phyloP scores from a whole-genome alignment of 2,329 filamentous ascomycete species.

The Eutypella sp. region DNA sequence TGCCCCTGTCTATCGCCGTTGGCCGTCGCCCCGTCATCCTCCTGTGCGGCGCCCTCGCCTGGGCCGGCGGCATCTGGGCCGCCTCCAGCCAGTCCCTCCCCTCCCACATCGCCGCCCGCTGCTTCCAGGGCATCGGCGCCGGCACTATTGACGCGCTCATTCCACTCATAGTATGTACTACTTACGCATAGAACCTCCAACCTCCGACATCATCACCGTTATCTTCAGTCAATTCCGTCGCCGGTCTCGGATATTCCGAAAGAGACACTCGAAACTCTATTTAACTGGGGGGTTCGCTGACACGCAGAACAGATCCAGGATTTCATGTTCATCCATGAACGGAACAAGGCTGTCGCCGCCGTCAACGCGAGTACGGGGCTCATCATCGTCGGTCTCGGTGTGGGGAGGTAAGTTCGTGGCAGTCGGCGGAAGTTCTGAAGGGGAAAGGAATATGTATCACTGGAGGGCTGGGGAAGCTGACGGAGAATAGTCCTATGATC shows the following conservation, averaged over 20 bases:
- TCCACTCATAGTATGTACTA: constrained; percentile 32
- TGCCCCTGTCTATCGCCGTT: constrained; percentile 32
- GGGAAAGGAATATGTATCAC: background rate
- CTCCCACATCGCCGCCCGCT: constrained; percentile 28
- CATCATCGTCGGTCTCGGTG: constrained; percentile 25
- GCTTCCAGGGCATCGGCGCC: constrained; percentile 30
- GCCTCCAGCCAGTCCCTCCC: constrained; percentile 25
- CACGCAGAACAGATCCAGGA: no score
- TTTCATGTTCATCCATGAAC: constrained; percentile 34
- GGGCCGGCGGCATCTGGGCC: constrained; percentile 32
- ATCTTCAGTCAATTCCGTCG: no score
- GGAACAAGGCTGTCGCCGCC: constrained; percentile 28
- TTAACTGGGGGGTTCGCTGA: no score
- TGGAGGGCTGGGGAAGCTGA: background rate
- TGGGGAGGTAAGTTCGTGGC: constrained; percentile 7
- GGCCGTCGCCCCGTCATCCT: constrained; percentile 33
- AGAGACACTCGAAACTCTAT: no score
- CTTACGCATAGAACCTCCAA: no score
- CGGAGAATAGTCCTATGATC: constrained; percentile 17
- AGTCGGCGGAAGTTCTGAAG: background rate
- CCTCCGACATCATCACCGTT: no score
- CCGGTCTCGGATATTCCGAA: no score
- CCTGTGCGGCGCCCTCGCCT: constrained; percentile 26
- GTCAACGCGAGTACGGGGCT: constrained; percentile 27
- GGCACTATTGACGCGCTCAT: constrained; percentile 32